These are phyloP conservation scores for Populus hybrid DNA, from an alignment of 441 rosid genomes.

Conservation along the genomic window DNA sequence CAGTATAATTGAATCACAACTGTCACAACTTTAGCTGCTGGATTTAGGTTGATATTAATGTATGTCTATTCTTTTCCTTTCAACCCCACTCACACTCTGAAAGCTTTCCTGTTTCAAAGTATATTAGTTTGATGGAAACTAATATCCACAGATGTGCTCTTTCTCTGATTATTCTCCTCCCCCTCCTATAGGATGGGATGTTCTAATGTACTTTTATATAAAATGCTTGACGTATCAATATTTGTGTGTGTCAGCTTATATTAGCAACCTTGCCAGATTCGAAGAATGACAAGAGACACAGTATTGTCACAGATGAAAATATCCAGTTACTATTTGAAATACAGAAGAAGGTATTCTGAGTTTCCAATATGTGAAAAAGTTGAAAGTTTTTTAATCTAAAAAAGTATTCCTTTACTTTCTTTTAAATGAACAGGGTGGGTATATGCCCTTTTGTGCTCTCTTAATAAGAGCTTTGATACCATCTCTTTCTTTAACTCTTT, in stretches of 20 bases:
- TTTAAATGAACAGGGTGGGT: neutral
- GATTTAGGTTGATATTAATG: slow-evolving; percentile 7
- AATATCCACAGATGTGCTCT: neutral
- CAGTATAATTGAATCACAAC: slow-evolving; percentile 4
- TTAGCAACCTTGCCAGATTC: slow-evolving; percentile 68
- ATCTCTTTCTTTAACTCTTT: neutral
- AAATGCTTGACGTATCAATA: neutral
- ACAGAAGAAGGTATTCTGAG: slow-evolving; percentile 67
- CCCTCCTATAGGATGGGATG: neutral
- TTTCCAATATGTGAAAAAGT: slow-evolving; percentile 9
- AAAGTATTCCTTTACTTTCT: neutral
- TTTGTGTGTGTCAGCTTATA: slow-evolving; percentile 55
- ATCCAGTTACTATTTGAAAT: slow-evolving; percentile 83
- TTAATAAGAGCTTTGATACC: neutral
- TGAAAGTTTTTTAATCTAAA: slow-evolving; percentile 6
- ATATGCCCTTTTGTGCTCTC: neutral
- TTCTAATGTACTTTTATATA: neutral
- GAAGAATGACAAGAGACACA: slow-evolving; percentile 40
- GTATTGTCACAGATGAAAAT: slow-evolving; percentile 76
- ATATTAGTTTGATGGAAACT: neutral
- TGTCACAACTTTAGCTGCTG: neutral
- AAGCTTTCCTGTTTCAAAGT: neutral
- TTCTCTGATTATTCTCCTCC: neutral
- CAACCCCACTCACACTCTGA: neutral
- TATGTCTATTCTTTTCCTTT: slow-evolving; percentile 4